Base-by-base conservation (phyloP, 306 rosid species). In the Sophora flavescens region DNA sequence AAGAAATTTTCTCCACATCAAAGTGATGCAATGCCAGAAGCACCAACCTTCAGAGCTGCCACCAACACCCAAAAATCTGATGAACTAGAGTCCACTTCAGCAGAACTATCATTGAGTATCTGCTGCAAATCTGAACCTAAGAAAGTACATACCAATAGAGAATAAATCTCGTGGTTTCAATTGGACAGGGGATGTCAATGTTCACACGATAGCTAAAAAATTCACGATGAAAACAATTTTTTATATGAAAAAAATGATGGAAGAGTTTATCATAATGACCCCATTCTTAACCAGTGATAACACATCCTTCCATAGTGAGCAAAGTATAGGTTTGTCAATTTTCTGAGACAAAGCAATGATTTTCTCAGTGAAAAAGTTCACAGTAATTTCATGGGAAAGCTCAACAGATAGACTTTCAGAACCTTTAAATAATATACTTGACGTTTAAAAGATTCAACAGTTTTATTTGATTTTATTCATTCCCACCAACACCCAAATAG, bases 21-120 rank as follows among this genome's bases (percentile, higher is more conserved):
- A 80, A 35, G 1, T n/a, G 42, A 45, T 36, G 60, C 44, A 81
- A 60, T 50, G 57, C 45, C 48, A 77, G 54, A 72, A 72, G 82
- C 68, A 79, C 90, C 36, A 78, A 94, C 98, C 97, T 95, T 95
- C 75, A 95, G 81, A 33, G 99, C 97, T 82, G 96, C 96, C 78
- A 95, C 92, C 91, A 95, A 75, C 76, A 92, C 89, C 99, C 99
- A 95, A 90, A 92, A 92, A 75, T 92, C 91, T 16, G 96, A 92
- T 26, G 99, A 95, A 80, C 62, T 85, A 42, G 92, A 83, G 72
- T 89, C 89, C 80, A 92, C 89, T 81, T 95, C 99, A 68, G 86
- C 86, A 82, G 81, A 80, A 78, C 82, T 80, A 80, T 95, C 97
- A 68, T 87, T 85, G 57, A 90, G 85, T 75, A 95, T 81, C 72